These are phyloP conservation scores for Leccinellum luteum DNA, from an alignment of 768 basidiomycete genomes.

Conservation along the genomic window DNA sequence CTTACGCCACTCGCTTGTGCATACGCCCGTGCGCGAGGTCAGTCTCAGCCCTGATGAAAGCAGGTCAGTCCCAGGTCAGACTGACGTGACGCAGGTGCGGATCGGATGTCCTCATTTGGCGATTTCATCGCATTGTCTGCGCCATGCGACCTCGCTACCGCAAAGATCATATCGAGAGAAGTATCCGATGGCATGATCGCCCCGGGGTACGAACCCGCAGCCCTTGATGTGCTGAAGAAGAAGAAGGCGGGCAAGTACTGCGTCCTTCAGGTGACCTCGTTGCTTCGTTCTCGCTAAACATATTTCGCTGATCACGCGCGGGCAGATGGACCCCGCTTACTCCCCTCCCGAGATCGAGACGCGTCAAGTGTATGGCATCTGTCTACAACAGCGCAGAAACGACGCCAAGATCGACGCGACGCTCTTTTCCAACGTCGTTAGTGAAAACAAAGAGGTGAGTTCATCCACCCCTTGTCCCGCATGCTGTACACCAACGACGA, in stretches of 20 bases:
- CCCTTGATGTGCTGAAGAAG: conserved; percentile 86
- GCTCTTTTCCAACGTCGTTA: conserved; percentile 87
- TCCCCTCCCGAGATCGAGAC: conserved; percentile 80
- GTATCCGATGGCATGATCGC: conserved; percentile 99
- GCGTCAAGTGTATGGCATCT: conserved; percentile 92
- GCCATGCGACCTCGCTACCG: conserved; percentile 90
- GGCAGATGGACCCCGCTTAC: conserved; percentile 90
- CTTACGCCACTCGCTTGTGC: conserved; percentile 88
- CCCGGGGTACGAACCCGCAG: conserved; percentile 85
- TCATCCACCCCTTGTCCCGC: not conserved
- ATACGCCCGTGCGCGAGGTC: conserved; percentile 93
- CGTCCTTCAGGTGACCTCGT: conserved; percentile 72
- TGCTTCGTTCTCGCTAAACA: not conserved
- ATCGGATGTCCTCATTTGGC: conserved; percentile 99
- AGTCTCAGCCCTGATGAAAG: conserved; percentile 10
- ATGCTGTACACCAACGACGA: not conserved
- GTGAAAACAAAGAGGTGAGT: conserved; percentile 79
- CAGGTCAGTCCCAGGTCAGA: not conserved
- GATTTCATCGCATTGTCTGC: conserved; percentile 97
- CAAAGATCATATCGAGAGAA: conserved; percentile 96
- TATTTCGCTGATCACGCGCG: conserved; percentile 5
- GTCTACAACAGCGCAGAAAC: conserved; percentile 88
- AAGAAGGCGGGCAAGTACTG: conserved; percentile 99
- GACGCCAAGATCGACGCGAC: conserved; percentile 79
- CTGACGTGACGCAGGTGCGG: conserved; percentile 61